Conservation (phyloP, 208 protist genomes). For the Kentomonas sorsogonicus region DNA sequence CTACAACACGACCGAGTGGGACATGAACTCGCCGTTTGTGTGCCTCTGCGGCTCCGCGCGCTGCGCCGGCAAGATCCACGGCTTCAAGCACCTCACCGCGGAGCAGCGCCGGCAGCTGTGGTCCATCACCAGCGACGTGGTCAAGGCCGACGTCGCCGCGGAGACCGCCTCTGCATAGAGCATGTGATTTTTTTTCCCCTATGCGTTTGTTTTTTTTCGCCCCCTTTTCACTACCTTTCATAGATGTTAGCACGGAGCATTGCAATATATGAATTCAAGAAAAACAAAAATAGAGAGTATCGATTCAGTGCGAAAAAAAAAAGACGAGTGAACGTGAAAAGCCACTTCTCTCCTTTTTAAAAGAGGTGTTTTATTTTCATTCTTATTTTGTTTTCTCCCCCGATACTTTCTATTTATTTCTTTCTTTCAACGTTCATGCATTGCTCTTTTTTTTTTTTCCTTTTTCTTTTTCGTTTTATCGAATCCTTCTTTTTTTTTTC, state of each 20-base stretch:
- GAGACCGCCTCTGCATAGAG: background rate
- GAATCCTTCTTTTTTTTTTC: background rate
- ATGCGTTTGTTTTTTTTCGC: too few species aligned
- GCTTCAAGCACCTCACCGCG: slow-evolving; percentile 62
- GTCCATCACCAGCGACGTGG: slow-evolving; percentile 64
- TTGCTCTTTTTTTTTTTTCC: slow-evolving; percentile 10
- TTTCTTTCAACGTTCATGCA: slow-evolving; percentile 5
- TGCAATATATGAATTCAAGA: too few species aligned
- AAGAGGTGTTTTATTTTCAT: background rate
- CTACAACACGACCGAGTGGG: slow-evolving; percentile 86
- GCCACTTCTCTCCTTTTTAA: too few species aligned
- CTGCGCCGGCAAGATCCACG: slow-evolving; percentile 54
- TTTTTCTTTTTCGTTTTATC: slow-evolving; percentile 5
- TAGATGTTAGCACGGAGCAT: background rate
- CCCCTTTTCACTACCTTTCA: too few species aligned
- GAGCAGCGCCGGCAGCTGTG: slow-evolving; percentile 64
- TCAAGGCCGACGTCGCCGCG: slow-evolving; percentile 25
- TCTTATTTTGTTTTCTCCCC: slow-evolving; percentile 13
- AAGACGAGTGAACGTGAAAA: too few species aligned
- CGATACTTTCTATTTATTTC: slow-evolving; percentile 1
- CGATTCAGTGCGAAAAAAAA: too few species aligned
- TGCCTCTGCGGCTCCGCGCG: slow-evolving; percentile 70
- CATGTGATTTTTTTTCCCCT: too few species aligned
- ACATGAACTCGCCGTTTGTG: slow-evolving; percentile 80
- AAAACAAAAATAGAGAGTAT: too few species aligned